Percentiles rank a stretch among this genome's conserved stretches.
phyloP scores from a whole-genome alignment of 2,329 filamentous ascomycete species.

The Tolypocladium amazonense region DNA sequence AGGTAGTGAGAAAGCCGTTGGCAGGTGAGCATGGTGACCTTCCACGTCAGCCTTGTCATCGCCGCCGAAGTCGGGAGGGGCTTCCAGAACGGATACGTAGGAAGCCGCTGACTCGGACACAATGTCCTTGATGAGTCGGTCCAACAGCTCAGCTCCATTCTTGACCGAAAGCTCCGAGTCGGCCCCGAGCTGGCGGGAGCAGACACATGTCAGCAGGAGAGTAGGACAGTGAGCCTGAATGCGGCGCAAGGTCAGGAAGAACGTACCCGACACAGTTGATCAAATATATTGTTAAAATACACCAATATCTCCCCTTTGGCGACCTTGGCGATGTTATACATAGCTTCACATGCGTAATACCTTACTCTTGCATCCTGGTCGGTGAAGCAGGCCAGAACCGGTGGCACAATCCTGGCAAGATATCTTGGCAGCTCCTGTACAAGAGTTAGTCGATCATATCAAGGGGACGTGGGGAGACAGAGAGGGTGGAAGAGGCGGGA shows the following conservation, averaged over 20 bases:
- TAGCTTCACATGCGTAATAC: conserved; percentile 98
- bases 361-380: conserved; percentile 95
- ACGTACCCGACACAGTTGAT: conserved; percentile 83
- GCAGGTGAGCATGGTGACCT: conserved; percentile 39
- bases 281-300: conserved; percentile 98
- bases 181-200: conserved; percentile 61
- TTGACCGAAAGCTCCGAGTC: conserved; percentile 96
- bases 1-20: conserved; percentile 83
- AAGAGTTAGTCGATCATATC: conserved; percentile 1
- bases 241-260: not conserved
- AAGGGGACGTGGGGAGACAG: not conserved
- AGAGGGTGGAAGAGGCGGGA: not conserved
- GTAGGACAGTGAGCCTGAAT: not conserved
- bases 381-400: conserved; percentile 92
- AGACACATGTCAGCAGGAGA: conserved; percentile 1
- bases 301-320: conserved; percentile 94
- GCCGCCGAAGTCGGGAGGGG: conserved; percentile 31
- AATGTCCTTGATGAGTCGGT: conserved; percentile 92
- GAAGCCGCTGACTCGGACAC: conserved; percentile 90
- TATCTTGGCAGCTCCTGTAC: conserved; percentile 78
- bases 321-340: conserved; percentile 99
- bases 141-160: conserved; percentile 90
- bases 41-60: conserved; percentile 35
- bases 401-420: conserved; percentile 86
- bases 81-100: conserved; percentile 81